Evolutionary conservation across 2,329 filamentous ascomycete species (phyloP), one percentile per base, ranked within the genome.

Genomic region (Talaromyces sp.): DNA sequence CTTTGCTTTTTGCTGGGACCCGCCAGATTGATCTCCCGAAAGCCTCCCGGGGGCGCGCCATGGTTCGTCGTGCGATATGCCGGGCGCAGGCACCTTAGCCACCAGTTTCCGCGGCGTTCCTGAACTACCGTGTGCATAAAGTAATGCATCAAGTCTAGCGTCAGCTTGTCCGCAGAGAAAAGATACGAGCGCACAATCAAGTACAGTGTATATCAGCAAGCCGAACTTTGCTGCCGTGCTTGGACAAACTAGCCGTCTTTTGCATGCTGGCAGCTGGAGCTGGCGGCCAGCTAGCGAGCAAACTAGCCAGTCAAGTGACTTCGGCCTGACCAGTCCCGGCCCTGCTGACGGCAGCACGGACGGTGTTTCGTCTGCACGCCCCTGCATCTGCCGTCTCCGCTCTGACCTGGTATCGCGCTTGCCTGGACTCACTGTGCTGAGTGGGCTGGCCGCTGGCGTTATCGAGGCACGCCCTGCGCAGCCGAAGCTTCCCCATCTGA

Each of bases 301-400:
- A 21, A 24, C 43, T 46, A 52, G 49, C 49, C 49, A 52, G 49
- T 52, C 49, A 52, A 27, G 24, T 52, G 49, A 52, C 49, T 52
- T 52, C 8, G 26, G 24, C 49, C 49, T 27, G 53, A 24, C 53
- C 53, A 41, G n/a, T 53, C 53, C 27, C 31, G n/a, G 53, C n/a
- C 26, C 26, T 55, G 53, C 53, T 55, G 53, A 55, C 29, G 29
- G 14, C 27, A 29, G 49, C 49, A 52, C 49, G 27, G 49, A 52
- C 49, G 49, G 14, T 52, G 49, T 52, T 52, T 52, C 49, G 49
- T 29, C 21, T 52, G 49, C 49, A 29, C 24, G 27, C 49, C 49
- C 49, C 49, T 52, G 49, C 49, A 52, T 24, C 49, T 52, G 49
- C 49, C 49, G 49, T 52, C 49, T 52, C 49, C 49, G 49, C 49